These are phyloP conservation scores for Aspergillus spinulosporus DNA, from an alignment of 2,329 filamentous ascomycete species.

Conservation along the genomic window DNA sequence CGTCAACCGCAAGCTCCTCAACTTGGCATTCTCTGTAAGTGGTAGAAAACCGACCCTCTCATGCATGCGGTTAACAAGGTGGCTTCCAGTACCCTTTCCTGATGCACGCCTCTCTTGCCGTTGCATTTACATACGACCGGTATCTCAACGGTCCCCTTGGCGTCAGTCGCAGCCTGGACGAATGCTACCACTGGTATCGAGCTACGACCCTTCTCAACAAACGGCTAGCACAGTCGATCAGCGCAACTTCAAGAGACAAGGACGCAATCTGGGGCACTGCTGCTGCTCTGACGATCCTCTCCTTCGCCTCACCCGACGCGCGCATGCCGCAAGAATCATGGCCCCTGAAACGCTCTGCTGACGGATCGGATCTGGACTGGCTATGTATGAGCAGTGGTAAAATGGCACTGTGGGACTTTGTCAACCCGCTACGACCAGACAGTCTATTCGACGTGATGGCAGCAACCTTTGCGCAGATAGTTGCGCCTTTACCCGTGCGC, in stretches of 20 bases:
- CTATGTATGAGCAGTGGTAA: slow-evolving; percentile 59
- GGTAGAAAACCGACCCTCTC: too few species aligned
- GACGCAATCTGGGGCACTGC: slow-evolving; percentile 53
- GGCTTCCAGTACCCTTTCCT: slow-evolving; percentile 43
- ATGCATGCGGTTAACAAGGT: too few species aligned
- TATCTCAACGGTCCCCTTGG: slow-evolving; percentile 22
- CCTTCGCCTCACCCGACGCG: slow-evolving; percentile 45
- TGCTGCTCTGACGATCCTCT: slow-evolving; percentile 43
- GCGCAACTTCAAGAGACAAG: slow-evolving; percentile 31
- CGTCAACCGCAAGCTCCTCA: slow-evolving; percentile 43
- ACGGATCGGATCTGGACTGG: slow-evolving; percentile 57
- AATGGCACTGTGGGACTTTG: slow-evolving; percentile 53
- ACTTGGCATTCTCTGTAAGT: slow-evolving; percentile 43
- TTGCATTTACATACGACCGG: slow-evolving; percentile 43
- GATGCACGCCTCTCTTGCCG: slow-evolving; percentile 50
- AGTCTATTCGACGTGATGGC: slow-evolving; percentile 48
- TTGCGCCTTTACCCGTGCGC: slow-evolving; percentile 31
- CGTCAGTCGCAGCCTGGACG: slow-evolving; percentile 34
- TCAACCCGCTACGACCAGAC: slow-evolving; percentile 51
- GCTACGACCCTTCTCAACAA: slow-evolving; percentile 45
- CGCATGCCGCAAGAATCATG: slow-evolving; percentile 51
- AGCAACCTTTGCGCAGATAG: slow-evolving; percentile 39
- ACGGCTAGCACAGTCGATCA: slow-evolving; percentile 38
- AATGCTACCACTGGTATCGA: slow-evolving; percentile 49
- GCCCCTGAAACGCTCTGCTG: slow-evolving; percentile 51